Evolutionary conservation across 2,329 filamentous ascomycete species (phyloP), one percentile per base, ranked within the genome.

Genomic region (Sporothrix brunneoviolacea): DNA sequence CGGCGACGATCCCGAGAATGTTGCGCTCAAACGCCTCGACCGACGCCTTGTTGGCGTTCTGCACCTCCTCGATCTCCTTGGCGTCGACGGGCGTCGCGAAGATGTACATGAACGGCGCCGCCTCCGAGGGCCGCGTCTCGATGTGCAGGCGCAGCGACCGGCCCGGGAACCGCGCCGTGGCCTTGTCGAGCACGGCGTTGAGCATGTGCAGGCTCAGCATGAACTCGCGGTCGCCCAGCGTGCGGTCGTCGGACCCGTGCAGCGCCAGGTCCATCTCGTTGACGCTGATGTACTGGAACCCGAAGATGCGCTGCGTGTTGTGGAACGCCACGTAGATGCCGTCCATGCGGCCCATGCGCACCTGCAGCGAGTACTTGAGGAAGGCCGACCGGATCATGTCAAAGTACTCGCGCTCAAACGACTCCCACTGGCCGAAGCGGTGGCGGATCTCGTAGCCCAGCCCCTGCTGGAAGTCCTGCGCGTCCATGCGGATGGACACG

Each of bases 261-360:
- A 98, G 68, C 0, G 88, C 79, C n/a, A 75, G 64, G 64, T 98
- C 93, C 85, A 98, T 90, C 62, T 98, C 93, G 4, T 79, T 65
- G 13, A 97, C 69, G 53, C 83, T 83, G 54, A 98, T 78, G 64
- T 98, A 98, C 67, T 98, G 93, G 66, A 98, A 98, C 6, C 93
- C 93, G 64, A 98, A 98, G 44, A 98, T 95, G 50, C 91, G 86
- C 67, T 91, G 78, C 2, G 90, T 88, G 64, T 98, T 98, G 72
- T 98, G 93, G 64, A 83, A 98, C 3, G 93, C 93, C 19, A 97
- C 87, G 62, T 97, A 98, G 44, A 97, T 96, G 48, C 93, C 93
- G 63, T 98, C 91, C 94, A 98, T 98, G 44, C 91, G 83, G 16
- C 94, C 93, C 81, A 98, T 94, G 39, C 93, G 87, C 24, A 91